These are phyloP conservation scores for Boletus putidus DNA, from an alignment of 1,284 basidiomycete genomes.

Conservation along the genomic window DNA sequence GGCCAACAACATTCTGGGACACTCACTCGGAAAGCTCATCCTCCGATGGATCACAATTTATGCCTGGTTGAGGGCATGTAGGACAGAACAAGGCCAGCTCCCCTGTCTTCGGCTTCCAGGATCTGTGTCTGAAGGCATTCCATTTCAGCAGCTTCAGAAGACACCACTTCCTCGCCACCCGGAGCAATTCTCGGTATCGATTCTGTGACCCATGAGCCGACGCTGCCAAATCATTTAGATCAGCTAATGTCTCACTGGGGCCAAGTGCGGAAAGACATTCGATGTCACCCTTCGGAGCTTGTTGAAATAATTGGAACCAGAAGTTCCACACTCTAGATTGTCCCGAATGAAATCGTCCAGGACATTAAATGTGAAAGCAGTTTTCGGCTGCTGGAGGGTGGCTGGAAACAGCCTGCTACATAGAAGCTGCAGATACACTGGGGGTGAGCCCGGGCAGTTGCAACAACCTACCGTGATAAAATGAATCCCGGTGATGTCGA, in stretches of 20 bases:
- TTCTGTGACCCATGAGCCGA: not conserved
- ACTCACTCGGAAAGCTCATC: not conserved
- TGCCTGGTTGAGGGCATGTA: conserved; percentile 18
- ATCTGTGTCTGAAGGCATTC: not conserved
- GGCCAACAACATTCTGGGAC: no score
- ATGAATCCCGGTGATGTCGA: not conserved
- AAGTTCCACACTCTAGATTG: conserved; percentile 32
- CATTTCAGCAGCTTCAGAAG: conserved; percentile 9
- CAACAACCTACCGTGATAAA: not conserved
- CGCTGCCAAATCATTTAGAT: no score
- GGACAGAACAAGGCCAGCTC: conserved; percentile 18
- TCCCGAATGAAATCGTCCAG: conserved; percentile 34
- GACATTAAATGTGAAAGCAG: conserved; percentile 34
- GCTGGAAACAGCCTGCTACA: not conserved
- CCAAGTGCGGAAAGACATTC: conserved; percentile 23
- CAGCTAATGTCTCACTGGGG: conserved; percentile 9
- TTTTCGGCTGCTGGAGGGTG: conserved; percentile 9
- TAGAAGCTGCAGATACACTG: not conserved
- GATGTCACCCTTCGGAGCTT: conserved; percentile 29
- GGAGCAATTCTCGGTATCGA: conserved; percentile 14
- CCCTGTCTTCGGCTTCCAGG: not conserved
- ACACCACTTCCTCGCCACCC: conserved; percentile 3
- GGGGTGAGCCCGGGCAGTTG: not conserved
- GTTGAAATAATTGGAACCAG: conserved; percentile 28
- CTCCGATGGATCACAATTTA: conserved; percentile 1